Conservation (phyloP, 2,329 filamentous ascomycete species). For the Nemania bipapillata region DNA sequence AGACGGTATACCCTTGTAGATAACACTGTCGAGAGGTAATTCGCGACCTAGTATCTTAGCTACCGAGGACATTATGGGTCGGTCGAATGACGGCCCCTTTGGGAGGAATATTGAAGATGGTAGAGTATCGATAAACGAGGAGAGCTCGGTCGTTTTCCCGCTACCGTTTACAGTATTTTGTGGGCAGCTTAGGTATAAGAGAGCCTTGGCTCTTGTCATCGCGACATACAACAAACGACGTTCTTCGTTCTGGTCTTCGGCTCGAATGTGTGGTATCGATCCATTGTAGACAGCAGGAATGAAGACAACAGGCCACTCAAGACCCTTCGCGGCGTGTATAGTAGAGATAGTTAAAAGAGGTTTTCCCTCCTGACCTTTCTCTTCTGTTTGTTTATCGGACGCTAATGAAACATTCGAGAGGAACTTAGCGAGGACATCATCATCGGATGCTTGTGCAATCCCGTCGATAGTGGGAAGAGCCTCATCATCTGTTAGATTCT, state of each 20-base stretch:
- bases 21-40: conserved; percentile 65
- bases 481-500: conserved; percentile 62
- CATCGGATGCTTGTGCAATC: conserved; percentile 73
- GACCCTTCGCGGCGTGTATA: conserved; percentile 93
- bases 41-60: conserved; percentile 75
- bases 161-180: conserved; percentile 70
- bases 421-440: conserved; percentile 75
- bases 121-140: conserved; percentile 72
- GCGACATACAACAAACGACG: conserved; percentile 90
- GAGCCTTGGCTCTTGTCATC: conserved; percentile 89
- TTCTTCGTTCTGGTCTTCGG: conserved; percentile 89
- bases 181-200: conserved; percentile 87
- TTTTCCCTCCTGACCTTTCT: conserved; percentile 65
- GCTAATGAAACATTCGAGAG: conserved; percentile 91
- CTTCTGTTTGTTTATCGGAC: conserved; percentile 76
- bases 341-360: conserved; percentile 88
- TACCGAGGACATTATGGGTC: conserved; percentile 70
- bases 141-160: conserved; percentile 67
- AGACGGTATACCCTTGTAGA: conserved; percentile 64
- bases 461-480: conserved; percentile 75
- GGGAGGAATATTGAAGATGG: conserved; percentile 53
- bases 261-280: conserved; percentile 86
- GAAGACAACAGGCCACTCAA: conserved; percentile 97
- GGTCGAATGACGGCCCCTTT: conserved; percentile 76
- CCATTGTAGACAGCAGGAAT: conserved; percentile 90